phyloP scores from a whole-genome alignment of 495 filamentous ascomycete species.

The Aspergillus saccharolyticus region DNA sequence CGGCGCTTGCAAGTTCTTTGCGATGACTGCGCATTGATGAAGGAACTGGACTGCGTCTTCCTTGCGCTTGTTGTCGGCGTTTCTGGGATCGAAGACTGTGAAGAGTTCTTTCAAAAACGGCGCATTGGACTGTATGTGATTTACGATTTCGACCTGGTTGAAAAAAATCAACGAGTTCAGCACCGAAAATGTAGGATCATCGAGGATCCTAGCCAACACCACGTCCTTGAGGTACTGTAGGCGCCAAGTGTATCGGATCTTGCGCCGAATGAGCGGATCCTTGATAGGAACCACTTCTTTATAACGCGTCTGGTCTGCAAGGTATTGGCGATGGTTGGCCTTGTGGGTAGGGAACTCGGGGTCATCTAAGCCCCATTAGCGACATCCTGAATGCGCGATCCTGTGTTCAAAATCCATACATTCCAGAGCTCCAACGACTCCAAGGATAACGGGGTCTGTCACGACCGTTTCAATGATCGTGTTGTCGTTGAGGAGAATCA shows the following conservation, averaged over 20 bases:
- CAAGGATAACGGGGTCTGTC: slow-evolving; percentile 79
- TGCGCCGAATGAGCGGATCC: slow-evolving; percentile 70
- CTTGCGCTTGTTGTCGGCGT: slow-evolving; percentile 63
- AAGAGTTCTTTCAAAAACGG: slow-evolving; percentile 85
- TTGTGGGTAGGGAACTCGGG: slow-evolving; percentile 98
- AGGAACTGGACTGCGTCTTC: slow-evolving; percentile 95
- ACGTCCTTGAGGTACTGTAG: slow-evolving; percentile 98
- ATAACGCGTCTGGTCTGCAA: slow-evolving; percentile 80
- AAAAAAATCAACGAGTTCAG: slow-evolving; percentile 98
- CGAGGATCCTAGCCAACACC: slow-evolving; percentile 89
- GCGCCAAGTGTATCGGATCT: slow-evolving; percentile 94
- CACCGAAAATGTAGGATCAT: slow-evolving; percentile 96
- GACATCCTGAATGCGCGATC: slow-evolving; percentile 8
- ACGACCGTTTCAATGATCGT: slow-evolving; percentile 90
- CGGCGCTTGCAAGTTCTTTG: slow-evolving; percentile 85
- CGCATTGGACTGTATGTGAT: slow-evolving; percentile 76
- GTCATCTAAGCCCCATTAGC: slow-evolving; percentile 56
- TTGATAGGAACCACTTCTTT: slow-evolving; percentile 95
- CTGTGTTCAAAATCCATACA: slow-evolving; percentile 34
- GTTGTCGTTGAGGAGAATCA: slow-evolving; percentile 91
- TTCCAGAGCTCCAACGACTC: slow-evolving; percentile 93
- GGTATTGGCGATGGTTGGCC: slow-evolving; percentile 92
- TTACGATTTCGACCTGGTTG: slow-evolving; percentile 96
- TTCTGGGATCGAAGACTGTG: slow-evolving; percentile 68
- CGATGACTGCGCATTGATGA: slow-evolving; percentile 91